Base-by-base conservation (phyloP, 352 stramenopile genomes). In the Globisporangium solare region DNA sequence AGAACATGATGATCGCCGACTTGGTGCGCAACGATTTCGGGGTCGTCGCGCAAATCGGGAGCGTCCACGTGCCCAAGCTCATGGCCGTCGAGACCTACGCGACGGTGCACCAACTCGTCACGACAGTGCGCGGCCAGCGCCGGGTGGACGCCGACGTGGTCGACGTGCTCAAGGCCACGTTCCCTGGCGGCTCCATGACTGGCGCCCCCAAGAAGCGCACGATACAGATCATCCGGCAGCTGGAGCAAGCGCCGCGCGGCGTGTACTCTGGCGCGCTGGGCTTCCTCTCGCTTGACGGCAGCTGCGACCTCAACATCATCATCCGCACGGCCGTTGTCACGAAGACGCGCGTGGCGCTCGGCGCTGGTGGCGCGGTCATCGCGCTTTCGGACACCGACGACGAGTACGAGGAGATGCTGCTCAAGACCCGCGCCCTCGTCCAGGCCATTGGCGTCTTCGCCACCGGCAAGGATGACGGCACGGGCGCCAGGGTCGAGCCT, bases 1-100 rank as follows among this genome's bases (percentile, higher is more conserved):
- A 99, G 64, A 98, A 98, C 65, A 92, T 99, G 61, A 99, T 99
- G 96, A 98, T 99, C 64, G 92, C 95, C 2, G 96, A 99, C 71
- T 77, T 99, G 39, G 78, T 98, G 24, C 82, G 95, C 45, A 98
- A 98, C 74, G 95, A 99, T 69, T 89, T 99, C 45, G 89, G 89
- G 18, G 66, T 92, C n/a, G 89, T 98, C 17, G 97, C 92, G 39
- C 70, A 95, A 52, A 76, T 94, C 40, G 94, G 93, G 31, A 92
- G 76, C 2, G 94, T 98, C 3, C 80, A 97, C 59, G 95, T 98
- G 18, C 88, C 92, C 3, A 88, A 83, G 63, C 73, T 99, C 20
- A 98, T 98, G 91, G 68, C 81, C 6, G 94, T 99, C 49, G 95
- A 98, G 72, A 96, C 78, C 3, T 99, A 97, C 74, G 86, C 95